Conservation (phyloP, 2,329 filamentous ascomycete genomes). For the Neonectria coccinea region DNA sequence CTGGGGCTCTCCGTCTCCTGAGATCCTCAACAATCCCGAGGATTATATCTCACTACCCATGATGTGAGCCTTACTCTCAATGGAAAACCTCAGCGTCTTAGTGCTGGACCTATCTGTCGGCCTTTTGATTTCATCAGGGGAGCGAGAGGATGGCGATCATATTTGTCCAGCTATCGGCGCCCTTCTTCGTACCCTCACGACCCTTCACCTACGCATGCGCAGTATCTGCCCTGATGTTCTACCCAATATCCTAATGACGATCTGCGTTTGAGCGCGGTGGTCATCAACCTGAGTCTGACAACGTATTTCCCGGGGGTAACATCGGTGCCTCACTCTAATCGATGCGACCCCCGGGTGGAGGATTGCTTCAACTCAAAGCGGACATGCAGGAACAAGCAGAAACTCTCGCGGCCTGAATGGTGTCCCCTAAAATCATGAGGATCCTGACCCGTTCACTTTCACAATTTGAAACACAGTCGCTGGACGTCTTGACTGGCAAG, state of each 20-base stretch:
- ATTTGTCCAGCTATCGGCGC: constrained; percentile 34
- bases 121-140: constrained; percentile 14
- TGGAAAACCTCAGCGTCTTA: constrained; percentile 32
- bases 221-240: constrained; percentile 36
- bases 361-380: constrained; percentile 29
- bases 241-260: constrained; percentile 10
- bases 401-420: constrained; percentile 28
- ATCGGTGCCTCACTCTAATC: constrained; percentile 30
- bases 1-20: constrained; percentile 9
- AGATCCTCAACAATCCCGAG: constrained; percentile 9
- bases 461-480: constrained; percentile 26
- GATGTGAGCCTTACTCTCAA: constrained; percentile 31
- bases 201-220: constrained; percentile 34
- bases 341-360: constrained; percentile 21
- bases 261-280: constrained; percentile 22
- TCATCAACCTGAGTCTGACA: constrained; percentile 34
- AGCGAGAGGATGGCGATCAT: constrained; percentile 9
- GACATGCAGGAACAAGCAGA: constrained; percentile 33
- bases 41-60: constrained; percentile 29
- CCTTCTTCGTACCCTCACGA: constrained; percentile 30
- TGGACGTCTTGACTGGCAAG: constrained; percentile 37
- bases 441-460: constrained; percentile 35
- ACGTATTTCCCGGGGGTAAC: constrained; percentile 19
- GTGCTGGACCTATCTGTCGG: constrained; percentile 30
- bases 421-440: constrained; percentile 29